A percentile compares a stretch with the other conserved stretches of the same genome.
Evolutionary conservation across 768 basidiomycete species (phyloP).

Genomic region (Multifurca ochricompacta): DNA sequence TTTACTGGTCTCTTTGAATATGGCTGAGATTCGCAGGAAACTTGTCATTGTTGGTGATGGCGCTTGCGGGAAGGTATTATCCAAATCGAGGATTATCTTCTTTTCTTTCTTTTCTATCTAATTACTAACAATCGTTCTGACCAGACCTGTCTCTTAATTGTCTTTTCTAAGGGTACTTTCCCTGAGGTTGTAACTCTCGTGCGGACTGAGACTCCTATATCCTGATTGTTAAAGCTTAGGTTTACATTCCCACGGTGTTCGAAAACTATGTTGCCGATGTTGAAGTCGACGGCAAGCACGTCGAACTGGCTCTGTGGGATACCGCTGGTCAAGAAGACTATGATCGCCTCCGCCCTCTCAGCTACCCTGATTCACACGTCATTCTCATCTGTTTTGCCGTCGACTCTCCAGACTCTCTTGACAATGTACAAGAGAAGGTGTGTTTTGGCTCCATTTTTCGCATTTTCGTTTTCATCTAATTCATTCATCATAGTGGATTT

Average conservation of each 20-base stretch:
- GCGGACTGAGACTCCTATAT: not conserved
- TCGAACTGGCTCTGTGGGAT: constrained; percentile 99
- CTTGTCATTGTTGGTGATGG: constrained; percentile 99
- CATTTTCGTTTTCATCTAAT: not conserved
- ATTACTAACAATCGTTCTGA: not conserved
- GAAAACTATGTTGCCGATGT: constrained; percentile 99
- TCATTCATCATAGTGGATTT: constrained; percentile 71
- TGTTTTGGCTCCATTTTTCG: constrained; percentile 25
- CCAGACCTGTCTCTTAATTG: constrained; percentile 57
- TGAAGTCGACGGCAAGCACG: constrained; percentile 96
- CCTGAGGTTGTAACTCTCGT: constrained; percentile 58
- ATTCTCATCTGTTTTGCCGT: constrained; percentile 99
- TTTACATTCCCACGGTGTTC: constrained; percentile 98
- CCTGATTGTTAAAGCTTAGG: constrained; percentile 40
- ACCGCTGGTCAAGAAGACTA: constrained; percentile 99
- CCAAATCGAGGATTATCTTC: not conserved
- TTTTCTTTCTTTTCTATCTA: too few relatives aligned
- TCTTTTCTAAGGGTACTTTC: constrained; percentile 95
- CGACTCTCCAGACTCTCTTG: constrained; percentile 95
- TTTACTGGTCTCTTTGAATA: constrained; percentile 27
- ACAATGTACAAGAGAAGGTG: constrained; percentile 99
- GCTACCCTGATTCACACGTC: constrained; percentile 99
- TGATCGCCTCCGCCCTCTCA: constrained; percentile 94
- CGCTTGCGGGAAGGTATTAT: constrained; percentile 83
- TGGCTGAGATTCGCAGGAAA: constrained; percentile 98